These are phyloP conservation scores for Acorus calamus DNA, from an alignment of 106 monocot species.

Conservation along the genomic window DNA sequence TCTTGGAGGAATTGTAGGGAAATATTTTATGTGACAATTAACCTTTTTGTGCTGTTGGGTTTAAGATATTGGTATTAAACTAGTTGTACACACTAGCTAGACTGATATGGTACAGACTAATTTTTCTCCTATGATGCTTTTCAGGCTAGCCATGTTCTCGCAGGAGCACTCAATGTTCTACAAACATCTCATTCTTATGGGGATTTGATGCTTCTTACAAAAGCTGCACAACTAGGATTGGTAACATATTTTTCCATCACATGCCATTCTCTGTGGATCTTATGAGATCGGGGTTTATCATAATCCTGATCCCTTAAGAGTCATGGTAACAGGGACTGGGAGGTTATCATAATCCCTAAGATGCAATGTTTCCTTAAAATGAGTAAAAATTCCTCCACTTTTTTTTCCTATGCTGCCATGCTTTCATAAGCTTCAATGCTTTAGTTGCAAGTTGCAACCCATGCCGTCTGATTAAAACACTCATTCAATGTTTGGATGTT, in stretches of 20 bases:
- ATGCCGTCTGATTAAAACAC: too few relatives aligned
- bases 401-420: too few relatives aligned
- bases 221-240: constrained; percentile 56
- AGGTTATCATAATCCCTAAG: too few relatives aligned
- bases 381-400: too few relatives aligned
- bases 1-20: too few relatives aligned
- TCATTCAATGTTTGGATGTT: too few relatives aligned
- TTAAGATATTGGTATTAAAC: background rate
- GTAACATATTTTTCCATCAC: constrained; percentile 20
- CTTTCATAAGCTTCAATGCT: too few relatives aligned
- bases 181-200: constrained; percentile 84
- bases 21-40: background rate
- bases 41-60: background rate
- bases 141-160: constrained; percentile 80
- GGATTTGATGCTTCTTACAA: constrained; percentile 70
- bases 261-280: background rate
- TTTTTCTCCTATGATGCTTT: background rate
- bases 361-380: too few relatives aligned
- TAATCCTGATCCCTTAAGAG: too few relatives aligned
- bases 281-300: too few relatives aligned
- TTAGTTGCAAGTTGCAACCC: too few relatives aligned
- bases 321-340: too few relatives aligned
- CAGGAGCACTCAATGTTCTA: constrained; percentile 70
- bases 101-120: background rate
- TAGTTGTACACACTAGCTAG: background rate